phyloP scores from a whole-genome alignment of 1,139 yeast species.

The Insectozyma bohioensis region DNA sequence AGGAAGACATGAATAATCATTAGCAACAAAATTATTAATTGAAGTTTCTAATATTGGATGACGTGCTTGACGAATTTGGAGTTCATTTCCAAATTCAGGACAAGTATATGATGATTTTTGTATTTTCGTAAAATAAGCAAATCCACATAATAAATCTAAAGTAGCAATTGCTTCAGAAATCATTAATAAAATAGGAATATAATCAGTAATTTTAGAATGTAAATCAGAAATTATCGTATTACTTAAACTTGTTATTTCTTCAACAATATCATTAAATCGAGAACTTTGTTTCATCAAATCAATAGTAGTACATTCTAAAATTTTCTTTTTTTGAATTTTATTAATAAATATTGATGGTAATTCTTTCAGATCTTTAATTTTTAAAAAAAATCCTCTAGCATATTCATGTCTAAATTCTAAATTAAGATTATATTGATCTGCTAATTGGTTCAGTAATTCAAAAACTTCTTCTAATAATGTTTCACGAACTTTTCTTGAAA shows the following conservation, averaged over 20 bases:
- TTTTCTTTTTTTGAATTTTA: conserved; percentile 24
- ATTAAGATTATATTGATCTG: conserved; percentile 18
- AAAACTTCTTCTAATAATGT: conserved; percentile 34
- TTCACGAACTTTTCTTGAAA: conserved; percentile 41
- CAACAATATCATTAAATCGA: conserved; percentile 34
- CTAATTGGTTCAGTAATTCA: conserved; percentile 19
- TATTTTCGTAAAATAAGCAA: conserved; percentile 25
- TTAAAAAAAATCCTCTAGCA: conserved; percentile 37
- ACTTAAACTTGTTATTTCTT: conserved; percentile 40
- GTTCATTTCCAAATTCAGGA: conserved; percentile 31
- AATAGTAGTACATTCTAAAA: conserved; percentile 41
- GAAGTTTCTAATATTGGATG: conserved; percentile 40
- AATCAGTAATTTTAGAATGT: conserved; percentile 21
- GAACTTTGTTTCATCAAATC: conserved; percentile 40
- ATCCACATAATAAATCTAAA: conserved; percentile 38
- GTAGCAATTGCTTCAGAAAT: conserved; percentile 44
- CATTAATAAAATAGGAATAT: conserved; percentile 38
- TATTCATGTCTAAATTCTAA: conserved; percentile 34
- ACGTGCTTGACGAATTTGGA: conserved; percentile 31
- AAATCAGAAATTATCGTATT: conserved; percentile 36
- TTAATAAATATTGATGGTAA: conserved; percentile 37
- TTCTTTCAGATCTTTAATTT: conserved; percentile 17
- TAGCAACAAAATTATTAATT: conserved; percentile 29
- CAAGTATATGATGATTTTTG: conserved; percentile 24
- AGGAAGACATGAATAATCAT: conserved; percentile 32